Percentiles rank a stretch among this genome's conserved stretches.
These are phyloP conservation scores for Bodo saltans DNA, from an alignment of 78 protist species.

Conservation along the genomic window DNA sequence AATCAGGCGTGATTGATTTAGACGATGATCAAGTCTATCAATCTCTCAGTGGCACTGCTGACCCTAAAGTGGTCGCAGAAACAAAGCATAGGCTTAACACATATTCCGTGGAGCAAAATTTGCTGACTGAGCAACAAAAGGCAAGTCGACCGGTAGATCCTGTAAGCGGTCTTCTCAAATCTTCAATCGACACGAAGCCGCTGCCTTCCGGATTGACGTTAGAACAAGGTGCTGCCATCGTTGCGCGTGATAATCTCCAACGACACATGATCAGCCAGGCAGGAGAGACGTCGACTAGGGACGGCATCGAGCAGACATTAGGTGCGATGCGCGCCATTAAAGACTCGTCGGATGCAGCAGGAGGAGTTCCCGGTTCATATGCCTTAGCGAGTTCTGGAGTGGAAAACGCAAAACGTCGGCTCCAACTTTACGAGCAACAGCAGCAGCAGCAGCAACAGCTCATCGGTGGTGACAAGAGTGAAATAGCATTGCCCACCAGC, in stretches of 20 bases:
- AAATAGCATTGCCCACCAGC: too few species aligned
- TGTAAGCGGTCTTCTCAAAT: neutral
- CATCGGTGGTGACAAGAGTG: too few species aligned
- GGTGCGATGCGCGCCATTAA: too few species aligned
- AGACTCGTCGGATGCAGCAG: too few species aligned
- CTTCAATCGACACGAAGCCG: neutral
- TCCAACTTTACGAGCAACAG: neutral
- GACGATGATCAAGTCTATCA: neutral
- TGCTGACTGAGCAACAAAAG: neutral
- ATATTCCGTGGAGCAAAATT: neutral
- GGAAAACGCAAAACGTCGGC: too few species aligned
- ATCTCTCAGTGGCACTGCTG: neutral
- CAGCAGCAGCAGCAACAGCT: neutral
- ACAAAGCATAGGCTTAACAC: neutral
- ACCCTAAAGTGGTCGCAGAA: neutral
- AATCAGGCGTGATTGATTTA: neutral
- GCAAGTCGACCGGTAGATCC: neutral
- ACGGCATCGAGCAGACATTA: too few species aligned
- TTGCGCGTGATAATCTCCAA: neutral
- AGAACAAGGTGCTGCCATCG: neutral
- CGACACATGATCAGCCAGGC: neutral
- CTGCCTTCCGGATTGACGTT: neutral
- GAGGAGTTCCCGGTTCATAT: neutral
- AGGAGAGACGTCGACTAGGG: neutral
- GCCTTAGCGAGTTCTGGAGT: too few species aligned